A percentile compares a stretch with the other conserved stretches of the same genome.
Evolutionary conservation across 2,329 filamentous ascomycete genomes (phyloP).

Genomic region (Westerdykella ornata): DNA sequence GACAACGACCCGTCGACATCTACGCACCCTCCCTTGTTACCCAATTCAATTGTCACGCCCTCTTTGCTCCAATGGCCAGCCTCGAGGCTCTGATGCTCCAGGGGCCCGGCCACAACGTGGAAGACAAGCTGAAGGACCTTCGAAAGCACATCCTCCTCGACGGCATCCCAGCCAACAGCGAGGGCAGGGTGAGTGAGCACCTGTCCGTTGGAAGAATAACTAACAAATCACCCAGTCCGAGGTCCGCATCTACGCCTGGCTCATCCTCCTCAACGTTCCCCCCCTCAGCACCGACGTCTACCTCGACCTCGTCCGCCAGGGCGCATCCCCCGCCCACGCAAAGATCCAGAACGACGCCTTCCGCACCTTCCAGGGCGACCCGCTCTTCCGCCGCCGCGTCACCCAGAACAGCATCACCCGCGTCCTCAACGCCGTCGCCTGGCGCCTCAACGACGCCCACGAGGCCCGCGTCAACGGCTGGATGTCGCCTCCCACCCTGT

Average conservation of each 20-base stretch:
- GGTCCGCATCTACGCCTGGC: constrained; percentile 90
- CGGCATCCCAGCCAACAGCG: constrained; percentile 68
- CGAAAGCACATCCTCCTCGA: constrained; percentile 68
- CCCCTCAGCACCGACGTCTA: constrained; percentile 82
- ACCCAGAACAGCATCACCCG: constrained; percentile 93
- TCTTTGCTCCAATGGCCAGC: constrained; percentile 26
- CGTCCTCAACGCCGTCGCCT: constrained; percentile 88
- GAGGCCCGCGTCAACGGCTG: constrained; percentile 51
- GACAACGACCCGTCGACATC: too few species aligned
- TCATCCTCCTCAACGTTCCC: constrained; percentile 82
- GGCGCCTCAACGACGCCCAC: constrained; percentile 79
- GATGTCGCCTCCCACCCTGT: constrained; percentile 45
- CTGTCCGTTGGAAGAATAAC: constrained; percentile 1
- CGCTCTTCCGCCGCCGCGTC: constrained; percentile 90
- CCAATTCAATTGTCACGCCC: too few species aligned
- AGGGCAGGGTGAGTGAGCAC: constrained; percentile 63
- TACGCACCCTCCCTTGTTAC: too few species aligned
- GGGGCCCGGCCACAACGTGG: constrained; percentile 66
- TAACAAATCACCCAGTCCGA: constrained; percentile 58
- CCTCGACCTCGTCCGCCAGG: constrained; percentile 82
- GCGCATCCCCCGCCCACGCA: constrained; percentile 86
- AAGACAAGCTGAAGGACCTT: constrained; percentile 61
- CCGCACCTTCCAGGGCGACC: constrained; percentile 90
- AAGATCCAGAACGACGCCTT: constrained; percentile 99
- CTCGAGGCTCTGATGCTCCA: constrained; percentile 74